Percentiles rank a stretch among this genome's conserved stretches.
Evolutionary conservation across 1,139 yeast genomes (phyloP).

Genomic region (Kurtzmaniella natalensis): DNA sequence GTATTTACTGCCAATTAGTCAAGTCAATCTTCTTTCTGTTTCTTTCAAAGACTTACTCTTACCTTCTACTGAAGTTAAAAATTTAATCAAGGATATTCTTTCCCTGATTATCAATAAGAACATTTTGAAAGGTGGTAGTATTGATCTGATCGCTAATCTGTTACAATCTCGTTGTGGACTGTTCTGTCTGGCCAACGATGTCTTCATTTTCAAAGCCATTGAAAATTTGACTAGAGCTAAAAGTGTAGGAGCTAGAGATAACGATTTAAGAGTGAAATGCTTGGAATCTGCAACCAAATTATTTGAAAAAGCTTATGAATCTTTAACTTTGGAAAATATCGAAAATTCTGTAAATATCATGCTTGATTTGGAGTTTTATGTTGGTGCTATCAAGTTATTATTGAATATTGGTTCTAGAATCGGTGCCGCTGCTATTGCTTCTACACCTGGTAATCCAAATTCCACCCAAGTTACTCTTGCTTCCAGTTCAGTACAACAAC

Average conservation of each 20-base stretch:
- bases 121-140: conserved; percentile 88
- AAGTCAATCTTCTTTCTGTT: conserved; percentile 61
- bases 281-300: conserved; percentile 70
- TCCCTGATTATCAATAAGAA: conserved; percentile 86
- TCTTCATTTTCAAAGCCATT: conserved; percentile 87
- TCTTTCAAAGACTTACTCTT: conserved; percentile 75
- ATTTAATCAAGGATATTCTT: conserved; percentile 76
- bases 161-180: conserved; percentile 93
- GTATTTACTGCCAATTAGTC: conserved; percentile 62
- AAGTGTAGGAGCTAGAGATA: conserved; percentile 64
- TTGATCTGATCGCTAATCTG: conserved; percentile 83
- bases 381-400: conserved; percentile 83
- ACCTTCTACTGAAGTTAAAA: conserved; percentile 56
- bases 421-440: conserved; percentile 30
- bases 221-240: conserved; percentile 88
- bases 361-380: conserved; percentile 70
- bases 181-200: conserved; percentile 92
- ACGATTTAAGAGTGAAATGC: conserved; percentile 65
- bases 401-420: conserved; percentile 69
- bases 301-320: conserved; percentile 76
- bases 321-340: conserved; percentile 72
- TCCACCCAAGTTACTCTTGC: conserved; percentile 6
- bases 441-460: conserved; percentile 3
- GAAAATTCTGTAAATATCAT: conserved; percentile 78
- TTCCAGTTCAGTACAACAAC: conserved; percentile 10